Conservation (phyloP, 129 eudicot genomes). For the Centella asiatica region DNA sequence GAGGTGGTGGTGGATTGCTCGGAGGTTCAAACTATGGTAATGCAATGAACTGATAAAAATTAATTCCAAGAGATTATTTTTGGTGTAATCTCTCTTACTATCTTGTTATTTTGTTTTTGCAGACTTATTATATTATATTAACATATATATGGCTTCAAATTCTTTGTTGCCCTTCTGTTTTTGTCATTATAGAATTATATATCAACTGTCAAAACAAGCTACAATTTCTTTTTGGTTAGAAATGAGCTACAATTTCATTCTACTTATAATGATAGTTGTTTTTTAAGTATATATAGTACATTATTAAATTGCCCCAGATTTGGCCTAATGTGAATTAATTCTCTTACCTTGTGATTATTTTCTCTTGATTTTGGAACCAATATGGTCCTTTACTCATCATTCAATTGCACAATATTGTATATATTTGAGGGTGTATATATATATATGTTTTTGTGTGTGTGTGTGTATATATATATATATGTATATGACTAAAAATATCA, state of each 20-base stretch:
- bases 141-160: conserved; percentile 11
- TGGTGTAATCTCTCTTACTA: not conserved
- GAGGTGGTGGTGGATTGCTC: conserved; percentile 59
- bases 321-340: not conserved
- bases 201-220: not conserved
- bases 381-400: too few species aligned
- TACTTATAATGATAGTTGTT: too few species aligned
- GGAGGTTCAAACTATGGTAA: conserved; percentile 51
- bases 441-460: not conserved
- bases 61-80: not conserved
- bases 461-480: too few species aligned
- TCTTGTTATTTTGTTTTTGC: not conserved
- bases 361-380: not conserved
- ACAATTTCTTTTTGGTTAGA: not conserved
- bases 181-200: not conserved
- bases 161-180: not conserved
- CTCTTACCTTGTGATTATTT: not conserved
- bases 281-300: not conserved
- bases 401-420: too few species aligned
- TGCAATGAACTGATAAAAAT: conserved; percentile 20
- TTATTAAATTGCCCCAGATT: not conserved
- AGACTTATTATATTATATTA: conserved; percentile 4
- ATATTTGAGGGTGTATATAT: too few species aligned
- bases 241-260: not conserved
- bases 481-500: too few species aligned